Base-by-base conservation (phyloP, 371 early-diverging fungal genomes). In the Saksenaea oblongispora region DNA sequence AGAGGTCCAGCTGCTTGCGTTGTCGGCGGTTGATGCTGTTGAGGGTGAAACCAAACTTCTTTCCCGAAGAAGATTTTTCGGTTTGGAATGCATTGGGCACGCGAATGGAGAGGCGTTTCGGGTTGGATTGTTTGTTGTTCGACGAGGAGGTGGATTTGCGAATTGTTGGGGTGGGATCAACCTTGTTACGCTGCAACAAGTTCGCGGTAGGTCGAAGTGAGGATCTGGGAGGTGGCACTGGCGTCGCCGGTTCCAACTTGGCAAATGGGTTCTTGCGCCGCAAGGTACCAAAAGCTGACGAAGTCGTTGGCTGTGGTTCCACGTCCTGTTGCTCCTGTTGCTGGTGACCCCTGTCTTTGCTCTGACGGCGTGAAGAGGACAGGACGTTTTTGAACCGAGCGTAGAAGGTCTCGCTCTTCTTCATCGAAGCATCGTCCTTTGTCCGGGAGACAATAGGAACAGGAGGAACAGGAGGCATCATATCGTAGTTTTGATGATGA, bases 361-460 rank as follows among this genome's bases (percentile, higher is more conserved):
- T 74, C 28, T 69, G 69, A 56, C 73, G 63, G 8, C 73, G 54
- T 17, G 79, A 62, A 4, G 65, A 58, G 0, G 62, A 42, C 3
- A 70, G 27, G 1, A 70, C 77, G 26, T 60, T 67, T 34, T 74
- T 74, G 59, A 79, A 76, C 26, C 71, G 63, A 22, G 75, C 65
- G 59, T 76, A 76, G 37, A 80, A 76, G 0, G 80, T 76, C 36
- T 76, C 71, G 31, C 80, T 80, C 54, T 77, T 80, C 26, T 80
- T 76, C 56, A 78, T 65, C 10, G 66, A 64, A 1, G 59, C n/a
- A 9, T 51, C 18, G 28, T 22, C 37, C 59, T 34, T 47, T 59
- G 39, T 58, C 54, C 31, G 62, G 55, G 51, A 47, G 10, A 18
- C 36, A 15, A 44, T n/a, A 22, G 64, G 54, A 11, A 57, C 34